Evolutionary conservation across 2,329 filamentous ascomycete genomes (phyloP).

Genomic region (Stemphylium vesicarium): DNA sequence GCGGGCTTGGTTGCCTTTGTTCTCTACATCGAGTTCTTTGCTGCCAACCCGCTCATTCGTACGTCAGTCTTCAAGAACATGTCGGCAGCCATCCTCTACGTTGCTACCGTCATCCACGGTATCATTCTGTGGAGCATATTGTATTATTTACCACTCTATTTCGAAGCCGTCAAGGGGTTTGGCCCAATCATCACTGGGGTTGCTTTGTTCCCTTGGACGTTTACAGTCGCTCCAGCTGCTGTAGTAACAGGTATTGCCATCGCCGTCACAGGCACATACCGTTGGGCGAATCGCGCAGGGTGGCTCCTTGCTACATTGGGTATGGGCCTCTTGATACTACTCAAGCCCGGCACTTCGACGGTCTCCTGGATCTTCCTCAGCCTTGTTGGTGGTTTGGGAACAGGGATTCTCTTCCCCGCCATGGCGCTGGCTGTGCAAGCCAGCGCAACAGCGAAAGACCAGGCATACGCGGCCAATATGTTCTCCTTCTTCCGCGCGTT

Average conservation of each 20-base stretch:
- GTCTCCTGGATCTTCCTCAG: constrained; percentile 67
- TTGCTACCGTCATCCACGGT: constrained; percentile 64
- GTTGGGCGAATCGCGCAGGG: constrained; percentile 66
- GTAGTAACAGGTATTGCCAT: constrained; percentile 62
- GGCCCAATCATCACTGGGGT: constrained; percentile 48
- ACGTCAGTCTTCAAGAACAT: constrained; percentile 57
- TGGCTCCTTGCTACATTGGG: constrained; percentile 67
- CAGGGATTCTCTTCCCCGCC: constrained; percentile 70
- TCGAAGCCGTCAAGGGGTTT: constrained; percentile 50
- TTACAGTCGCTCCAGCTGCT: constrained; percentile 68
- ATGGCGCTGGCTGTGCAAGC: constrained; percentile 70
- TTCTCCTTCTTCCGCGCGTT: constrained; percentile 71
- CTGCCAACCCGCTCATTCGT: constrained; percentile 59
- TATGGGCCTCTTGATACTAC: constrained; percentile 60
- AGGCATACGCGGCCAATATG: constrained; percentile 67
- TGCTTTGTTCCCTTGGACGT: constrained; percentile 52
- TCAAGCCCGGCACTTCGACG: constrained; percentile 59
- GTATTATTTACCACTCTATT: constrained; percentile 54
- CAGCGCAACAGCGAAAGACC: constrained; percentile 61
- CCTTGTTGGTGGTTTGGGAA: constrained; percentile 65
- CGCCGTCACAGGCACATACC: constrained; percentile 64
- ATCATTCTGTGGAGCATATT: constrained; percentile 53
- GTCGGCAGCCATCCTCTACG: constrained; percentile 58
- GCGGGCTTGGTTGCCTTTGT: constrained; percentile 60
- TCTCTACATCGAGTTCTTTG: constrained; percentile 61